Conservation (phyloP, 2,329 filamentous ascomycete genomes). For the Monilinia laxa region DNA sequence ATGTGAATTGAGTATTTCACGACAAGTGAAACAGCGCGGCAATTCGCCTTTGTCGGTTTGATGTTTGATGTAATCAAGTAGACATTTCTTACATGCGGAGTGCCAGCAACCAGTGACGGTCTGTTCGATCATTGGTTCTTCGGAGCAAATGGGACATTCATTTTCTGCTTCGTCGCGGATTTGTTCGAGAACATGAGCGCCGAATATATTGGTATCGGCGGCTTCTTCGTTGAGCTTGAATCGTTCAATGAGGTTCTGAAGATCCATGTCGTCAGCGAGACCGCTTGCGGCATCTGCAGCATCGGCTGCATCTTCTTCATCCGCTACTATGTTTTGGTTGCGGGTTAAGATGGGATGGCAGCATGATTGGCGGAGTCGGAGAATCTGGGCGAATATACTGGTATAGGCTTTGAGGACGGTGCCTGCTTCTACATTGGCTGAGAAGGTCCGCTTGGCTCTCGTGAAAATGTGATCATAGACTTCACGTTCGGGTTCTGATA, state of each 20-base stretch:
- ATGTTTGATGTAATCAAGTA: conserved; percentile 87
- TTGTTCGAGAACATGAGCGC: conserved; percentile 82
- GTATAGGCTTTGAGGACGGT: conserved; percentile 95
- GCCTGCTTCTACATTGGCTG: conserved; percentile 82
- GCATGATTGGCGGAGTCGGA: conserved; percentile 88
- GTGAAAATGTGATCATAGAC: conserved; percentile 91
- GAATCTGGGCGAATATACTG: conserved; percentile 94
- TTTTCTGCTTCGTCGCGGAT: conserved; percentile 86
- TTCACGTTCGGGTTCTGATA: conserved; percentile 80
- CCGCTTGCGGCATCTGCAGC: conserved; percentile 77
- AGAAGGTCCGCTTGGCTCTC: conserved; percentile 79
- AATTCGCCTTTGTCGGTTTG: conserved; percentile 73
- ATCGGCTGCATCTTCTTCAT: conserved; percentile 80
- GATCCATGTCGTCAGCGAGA: conserved; percentile 92
- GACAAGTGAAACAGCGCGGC: conserved; percentile 87
- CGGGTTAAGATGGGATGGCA: conserved; percentile 90
- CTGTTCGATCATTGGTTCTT: conserved; percentile 94
- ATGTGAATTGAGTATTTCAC: conserved; percentile 74
- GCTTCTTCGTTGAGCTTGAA: conserved; percentile 71
- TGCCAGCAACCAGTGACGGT: conserved; percentile 97
- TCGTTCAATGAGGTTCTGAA: conserved; percentile 77
- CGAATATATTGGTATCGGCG: conserved; percentile 68
- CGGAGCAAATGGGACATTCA: conserved; percentile 92
- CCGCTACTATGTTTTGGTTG: conserved; percentile 78
- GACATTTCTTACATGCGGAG: conserved; percentile 89